Conservation (phyloP, 2,329 filamentous ascomycete genomes). For the Phoma sp. region DNA sequence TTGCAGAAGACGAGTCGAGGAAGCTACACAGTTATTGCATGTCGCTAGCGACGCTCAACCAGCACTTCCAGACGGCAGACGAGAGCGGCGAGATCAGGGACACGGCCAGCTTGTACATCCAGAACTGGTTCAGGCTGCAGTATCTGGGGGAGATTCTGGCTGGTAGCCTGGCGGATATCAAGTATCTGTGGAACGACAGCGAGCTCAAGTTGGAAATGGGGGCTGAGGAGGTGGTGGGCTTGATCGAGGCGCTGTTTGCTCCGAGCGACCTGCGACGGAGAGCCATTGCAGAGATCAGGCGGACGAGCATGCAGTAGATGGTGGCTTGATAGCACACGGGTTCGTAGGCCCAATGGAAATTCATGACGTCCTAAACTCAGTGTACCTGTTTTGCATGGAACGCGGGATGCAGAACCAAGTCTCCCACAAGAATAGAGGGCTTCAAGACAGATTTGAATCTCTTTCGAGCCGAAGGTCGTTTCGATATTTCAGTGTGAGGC, state of each 20-base stretch:
- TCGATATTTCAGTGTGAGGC: no score
- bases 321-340: not conserved
- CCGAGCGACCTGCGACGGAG: conserved; percentile 64
- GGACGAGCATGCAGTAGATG: conserved; percentile 32
- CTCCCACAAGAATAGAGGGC: no score
- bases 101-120: conserved; percentile 66
- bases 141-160: conserved; percentile 69
- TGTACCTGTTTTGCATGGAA: no score
- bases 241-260: conserved; percentile 69
- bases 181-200: conserved; percentile 69
- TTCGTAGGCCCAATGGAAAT: no score
- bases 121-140: conserved; percentile 69
- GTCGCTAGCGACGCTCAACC: conserved; percentile 60
- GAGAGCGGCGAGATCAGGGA: conserved; percentile 51
- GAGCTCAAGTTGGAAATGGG: conserved; percentile 67
- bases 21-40: conserved; percentile 64
- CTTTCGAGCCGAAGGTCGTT: no score
- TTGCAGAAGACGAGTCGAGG: conserved; percentile 67
- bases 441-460: no score
- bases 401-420: no score
- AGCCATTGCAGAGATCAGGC: conserved; percentile 63
- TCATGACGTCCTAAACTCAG: no score
- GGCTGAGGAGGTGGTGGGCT: conserved; percentile 65
- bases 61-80: conserved; percentile 60
- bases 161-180: conserved; percentile 68